Percentiles rank a stretch among this genome's conserved stretches.
phyloP scores from a whole-genome alignment of 352 stramenopile species.

The Aphanomyces cochlioides region DNA sequence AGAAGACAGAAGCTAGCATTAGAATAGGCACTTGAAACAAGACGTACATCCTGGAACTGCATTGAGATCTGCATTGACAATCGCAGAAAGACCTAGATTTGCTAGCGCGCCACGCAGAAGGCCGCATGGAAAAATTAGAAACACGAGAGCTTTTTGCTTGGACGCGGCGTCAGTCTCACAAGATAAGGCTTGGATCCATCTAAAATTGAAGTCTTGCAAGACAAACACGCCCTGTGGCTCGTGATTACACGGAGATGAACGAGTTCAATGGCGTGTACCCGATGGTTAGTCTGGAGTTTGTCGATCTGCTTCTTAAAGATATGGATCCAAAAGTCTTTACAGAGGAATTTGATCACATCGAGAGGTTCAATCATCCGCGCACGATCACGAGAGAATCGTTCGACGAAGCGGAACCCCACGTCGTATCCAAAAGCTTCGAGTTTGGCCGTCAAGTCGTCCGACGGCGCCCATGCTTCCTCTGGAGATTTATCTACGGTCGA shows the following conservation, averaged over 20 bases:
- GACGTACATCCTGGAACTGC: constrained; percentile 88
- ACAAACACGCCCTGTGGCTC: constrained; percentile 83
- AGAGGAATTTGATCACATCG: constrained; percentile 98
- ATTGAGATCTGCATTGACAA: constrained; percentile 93
- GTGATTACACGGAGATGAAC: background rate
- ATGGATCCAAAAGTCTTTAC: constrained; percentile 97
- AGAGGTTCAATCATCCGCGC: constrained; percentile 84
- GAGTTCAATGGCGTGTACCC: constrained; percentile 45
- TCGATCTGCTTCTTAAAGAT: constrained; percentile 98
- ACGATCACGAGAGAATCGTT: constrained; percentile 67
- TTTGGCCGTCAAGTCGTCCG: constrained; percentile 74
- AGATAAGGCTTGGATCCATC: constrained; percentile 87
- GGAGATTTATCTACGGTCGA: constrained; percentile 34
- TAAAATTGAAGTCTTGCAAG: constrained; percentile 93
- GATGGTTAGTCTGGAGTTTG: constrained; percentile 97
- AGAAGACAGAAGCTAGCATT: constrained; percentile 7
- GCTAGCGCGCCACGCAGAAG: constrained; percentile 92
- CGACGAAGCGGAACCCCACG: constrained; percentile 79
- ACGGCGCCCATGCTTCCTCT: constrained; percentile 35
- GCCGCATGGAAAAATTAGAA: constrained; percentile 94
- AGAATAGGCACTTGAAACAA: background rate
- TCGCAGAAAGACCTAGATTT: constrained; percentile 92
- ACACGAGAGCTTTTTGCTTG: constrained; percentile 89
- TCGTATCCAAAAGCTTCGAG: constrained; percentile 85
- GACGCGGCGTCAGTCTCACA: constrained; percentile 70